phyloP scores from a whole-genome alignment of 306 rosid species.

The Prunus campanulata region DNA sequence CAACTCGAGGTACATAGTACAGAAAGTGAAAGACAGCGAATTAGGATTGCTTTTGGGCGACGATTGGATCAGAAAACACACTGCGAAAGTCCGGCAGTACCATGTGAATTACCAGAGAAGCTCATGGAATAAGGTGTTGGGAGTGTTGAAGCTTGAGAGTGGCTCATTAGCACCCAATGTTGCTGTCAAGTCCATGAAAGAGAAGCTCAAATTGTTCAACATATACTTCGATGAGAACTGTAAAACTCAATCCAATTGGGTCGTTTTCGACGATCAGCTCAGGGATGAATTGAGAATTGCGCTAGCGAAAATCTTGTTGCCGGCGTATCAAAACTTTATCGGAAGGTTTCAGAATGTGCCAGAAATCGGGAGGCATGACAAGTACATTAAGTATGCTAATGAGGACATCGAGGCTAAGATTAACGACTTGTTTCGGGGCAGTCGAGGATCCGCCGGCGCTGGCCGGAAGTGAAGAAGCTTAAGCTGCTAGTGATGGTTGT shows the following conservation, averaged over 20 bases:
- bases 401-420: constrained; percentile 64
- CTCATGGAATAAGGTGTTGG: constrained; percentile 72
- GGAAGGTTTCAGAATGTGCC: constrained; percentile 52
- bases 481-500: constrained; percentile 21
- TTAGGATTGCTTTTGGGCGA: constrained; percentile 71
- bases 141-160: constrained; percentile 58
- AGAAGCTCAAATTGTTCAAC: constrained; percentile 69
- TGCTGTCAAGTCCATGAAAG: constrained; percentile 57
- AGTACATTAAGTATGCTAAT: constrained; percentile 46
- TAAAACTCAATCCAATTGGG: constrained; percentile 66
- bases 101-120: constrained; percentile 67
- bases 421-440: constrained; percentile 53
- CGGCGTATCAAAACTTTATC: constrained; percentile 68
- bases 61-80: constrained; percentile 87
- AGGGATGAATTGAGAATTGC: constrained; percentile 71
- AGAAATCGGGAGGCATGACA: constrained; percentile 58
- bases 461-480: constrained; percentile 53
- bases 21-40: constrained; percentile 75
- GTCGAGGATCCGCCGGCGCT: constrained; percentile 52
- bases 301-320: constrained; percentile 50
- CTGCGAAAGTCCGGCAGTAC: constrained; percentile 61
- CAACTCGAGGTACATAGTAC: constrained; percentile 79
- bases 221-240: constrained; percentile 64
- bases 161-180: constrained; percentile 47
- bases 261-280: constrained; percentile 63